Percentiles rank a stretch among this genome's conserved stretches.
Conservation (phyloP, 768 basidiomycete genomes). For the Gyrodon lividus region DNA sequence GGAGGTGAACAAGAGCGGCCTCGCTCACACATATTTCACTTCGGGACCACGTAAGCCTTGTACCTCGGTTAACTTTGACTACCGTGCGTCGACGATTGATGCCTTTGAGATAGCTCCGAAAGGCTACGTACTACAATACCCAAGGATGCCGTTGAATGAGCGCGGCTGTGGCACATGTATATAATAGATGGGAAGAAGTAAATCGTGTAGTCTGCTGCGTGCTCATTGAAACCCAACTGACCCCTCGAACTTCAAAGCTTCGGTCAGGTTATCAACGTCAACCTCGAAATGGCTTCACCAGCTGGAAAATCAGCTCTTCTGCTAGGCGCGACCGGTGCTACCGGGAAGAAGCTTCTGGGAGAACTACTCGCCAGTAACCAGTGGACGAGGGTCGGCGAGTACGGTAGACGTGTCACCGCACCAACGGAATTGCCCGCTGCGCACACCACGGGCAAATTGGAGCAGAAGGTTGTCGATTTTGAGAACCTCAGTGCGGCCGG, state of each 20-base stretch:
- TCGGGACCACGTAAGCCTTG: too few relatives aligned
- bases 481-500: conserved; percentile 57
- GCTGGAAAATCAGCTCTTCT: conserved; percentile 56
- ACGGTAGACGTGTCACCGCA: conserved; percentile 61
- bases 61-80: too few relatives aligned
- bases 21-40: too few relatives aligned
- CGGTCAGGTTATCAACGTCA: background rate
- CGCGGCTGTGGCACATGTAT: too few relatives aligned
- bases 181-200: too few relatives aligned
- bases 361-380: conserved; percentile 58
- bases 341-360: conserved; percentile 58
- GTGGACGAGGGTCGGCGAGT: conserved; percentile 63
- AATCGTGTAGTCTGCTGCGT: too few relatives aligned
- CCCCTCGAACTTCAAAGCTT: too few relatives aligned
- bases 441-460: conserved; percentile 47
- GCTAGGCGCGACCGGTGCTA: conserved; percentile 72
- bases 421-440: conserved; percentile 37
- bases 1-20: too few relatives aligned
- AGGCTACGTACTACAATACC: background rate
- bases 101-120: background rate
- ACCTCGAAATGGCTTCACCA: background rate
- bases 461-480: conserved; percentile 67
- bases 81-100: too few relatives aligned
- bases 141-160: background rate
- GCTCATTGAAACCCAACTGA: too few relatives aligned